A percentile compares a stretch with the other conserved stretches of the same genome.
phyloP scores from a whole-genome alignment of 1,139 yeast genomes.

The Diutina sp. region DNA sequence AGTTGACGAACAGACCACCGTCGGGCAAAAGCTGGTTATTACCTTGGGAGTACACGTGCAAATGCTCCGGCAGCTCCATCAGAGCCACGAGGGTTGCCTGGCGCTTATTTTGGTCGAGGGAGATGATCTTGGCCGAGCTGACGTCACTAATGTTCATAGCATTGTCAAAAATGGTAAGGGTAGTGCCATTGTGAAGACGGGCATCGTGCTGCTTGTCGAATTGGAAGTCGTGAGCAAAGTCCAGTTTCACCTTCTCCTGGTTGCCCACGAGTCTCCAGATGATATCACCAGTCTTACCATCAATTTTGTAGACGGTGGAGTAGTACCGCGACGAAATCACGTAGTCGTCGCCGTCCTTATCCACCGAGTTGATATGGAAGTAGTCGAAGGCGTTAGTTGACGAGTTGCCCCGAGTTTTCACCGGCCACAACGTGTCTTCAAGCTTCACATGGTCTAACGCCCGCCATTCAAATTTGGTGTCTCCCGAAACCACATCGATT shows the following conservation, averaged over 20 bases:
- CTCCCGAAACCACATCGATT: conserved; percentile 21
- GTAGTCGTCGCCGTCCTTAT: conserved; percentile 22
- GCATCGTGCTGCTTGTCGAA: conserved; percentile 29
- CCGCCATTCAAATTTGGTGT: conserved; percentile 24
- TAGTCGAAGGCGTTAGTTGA: conserved; percentile 23
- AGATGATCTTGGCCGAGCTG: conserved; percentile 20
- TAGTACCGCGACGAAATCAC: conserved; percentile 22
- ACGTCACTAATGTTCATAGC: conserved; percentile 24
- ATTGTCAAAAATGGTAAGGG: conserved; percentile 23
- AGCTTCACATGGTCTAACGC: conserved; percentile 24
- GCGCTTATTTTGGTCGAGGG: conserved; percentile 16
- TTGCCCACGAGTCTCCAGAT: conserved; percentile 21
- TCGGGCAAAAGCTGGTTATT: conserved; percentile 20
- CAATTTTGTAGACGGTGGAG: conserved; percentile 20
- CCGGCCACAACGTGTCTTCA: conserved; percentile 13
- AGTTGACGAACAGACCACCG: conserved; percentile 21
- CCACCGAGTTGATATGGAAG: conserved; percentile 28
- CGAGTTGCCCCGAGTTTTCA: conserved; percentile 1
- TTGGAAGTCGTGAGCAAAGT: conserved; percentile 12
- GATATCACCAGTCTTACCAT: conserved; percentile 23
- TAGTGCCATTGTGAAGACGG: conserved; percentile 12
- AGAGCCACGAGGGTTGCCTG: conserved; percentile 15
- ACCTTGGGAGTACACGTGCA: conserved; percentile 24
- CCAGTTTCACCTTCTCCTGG: conserved; percentile 13
- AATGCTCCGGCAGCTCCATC: conserved; percentile 13